Evolutionary conservation across 2,329 filamentous ascomycete species (phyloP).

Genomic region (Arthrobotrys sinensis): DNA sequence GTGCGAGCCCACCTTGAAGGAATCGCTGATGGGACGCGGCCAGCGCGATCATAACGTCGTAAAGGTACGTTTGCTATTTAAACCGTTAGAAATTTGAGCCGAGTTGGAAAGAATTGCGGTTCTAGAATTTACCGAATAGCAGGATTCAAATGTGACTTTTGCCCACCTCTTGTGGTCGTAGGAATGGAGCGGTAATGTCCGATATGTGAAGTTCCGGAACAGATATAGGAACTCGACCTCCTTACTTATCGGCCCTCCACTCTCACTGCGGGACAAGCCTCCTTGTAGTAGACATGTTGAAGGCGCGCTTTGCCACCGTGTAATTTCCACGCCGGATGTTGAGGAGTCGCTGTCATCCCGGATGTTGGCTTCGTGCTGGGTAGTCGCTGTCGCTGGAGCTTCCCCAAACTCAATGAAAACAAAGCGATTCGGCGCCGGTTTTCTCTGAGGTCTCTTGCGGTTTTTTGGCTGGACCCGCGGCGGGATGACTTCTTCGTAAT

Average conservation of each 20-base stretch:
- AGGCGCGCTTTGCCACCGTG: slow-evolving; percentile 53
- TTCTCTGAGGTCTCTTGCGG: slow-evolving; percentile 50
- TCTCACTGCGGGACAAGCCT: slow-evolving; percentile 4
- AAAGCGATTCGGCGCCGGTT: slow-evolving; percentile 45
- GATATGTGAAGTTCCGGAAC: slow-evolving; percentile 50
- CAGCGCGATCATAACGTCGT: slow-evolving; percentile 44
- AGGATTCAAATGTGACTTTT: slow-evolving; percentile 44
- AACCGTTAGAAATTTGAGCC: neutral
- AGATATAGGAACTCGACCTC: slow-evolving; percentile 49
- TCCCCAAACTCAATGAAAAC: slow-evolving; percentile 58
- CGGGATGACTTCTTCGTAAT: slow-evolving; percentile 51
- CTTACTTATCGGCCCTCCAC: neutral
- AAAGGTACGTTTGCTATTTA: slow-evolving; percentile 34
- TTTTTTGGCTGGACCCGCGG: slow-evolving; percentile 56
- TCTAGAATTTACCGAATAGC: slow-evolving; percentile 22
- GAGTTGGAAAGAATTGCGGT: neutral
- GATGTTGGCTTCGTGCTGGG: neutral
- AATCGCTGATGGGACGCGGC: slow-evolving; percentile 40
- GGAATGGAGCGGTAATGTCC: slow-evolving; percentile 33
- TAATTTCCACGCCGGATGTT: neutral
- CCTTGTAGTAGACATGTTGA: slow-evolving; percentile 52
- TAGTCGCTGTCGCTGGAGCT: neutral
- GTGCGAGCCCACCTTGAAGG: slow-evolving; percentile 2
- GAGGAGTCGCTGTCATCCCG: neutral
- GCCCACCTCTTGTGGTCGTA: slow-evolving; percentile 32